Conservation (phyloP, 805 yeast genomes). For the Cyberlindnera saturnus region DNA sequence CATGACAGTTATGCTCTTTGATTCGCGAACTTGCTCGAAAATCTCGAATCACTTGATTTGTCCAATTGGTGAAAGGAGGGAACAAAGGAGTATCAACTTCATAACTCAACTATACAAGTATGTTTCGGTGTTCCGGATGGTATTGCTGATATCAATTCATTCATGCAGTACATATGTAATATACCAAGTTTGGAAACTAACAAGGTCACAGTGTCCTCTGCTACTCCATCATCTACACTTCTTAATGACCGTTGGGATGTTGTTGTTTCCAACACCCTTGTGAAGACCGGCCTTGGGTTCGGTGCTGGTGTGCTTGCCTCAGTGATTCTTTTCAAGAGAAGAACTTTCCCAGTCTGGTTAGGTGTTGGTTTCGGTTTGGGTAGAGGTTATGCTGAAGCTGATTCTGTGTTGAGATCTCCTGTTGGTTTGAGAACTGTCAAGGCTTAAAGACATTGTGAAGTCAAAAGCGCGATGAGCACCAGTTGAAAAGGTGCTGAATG, state of each 20-base stretch:
- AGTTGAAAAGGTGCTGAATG: too few relatives aligned
- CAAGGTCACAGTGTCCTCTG: slow-evolving; percentile 6
- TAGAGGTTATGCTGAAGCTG: slow-evolving; percentile 97
- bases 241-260: slow-evolving; percentile 87
- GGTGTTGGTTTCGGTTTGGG: slow-evolving; percentile 98
- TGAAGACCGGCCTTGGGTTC: slow-evolving; percentile 92
- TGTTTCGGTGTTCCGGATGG: slow-evolving; percentile 16
- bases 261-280: slow-evolving; percentile 87
- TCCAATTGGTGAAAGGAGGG: slow-evolving; percentile 40
- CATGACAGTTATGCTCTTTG: too few relatives aligned
- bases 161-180: slow-evolving; percentile 53
- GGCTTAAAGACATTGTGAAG: slow-evolving; percentile 35
- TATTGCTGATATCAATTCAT: slow-evolving; percentile 54
- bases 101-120: slow-evolving; percentile 73
- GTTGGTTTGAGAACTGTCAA: slow-evolving; percentile 73
- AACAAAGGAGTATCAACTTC: slow-evolving; percentile 76
- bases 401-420: slow-evolving; percentile 84
- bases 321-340: slow-evolving; percentile 82
- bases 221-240: slow-evolving; percentile 48
- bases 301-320: slow-evolving; percentile 95
- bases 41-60: too few relatives aligned
- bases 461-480: too few relatives aligned
- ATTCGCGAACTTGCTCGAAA: too few relatives aligned
- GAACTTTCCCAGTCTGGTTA: slow-evolving; percentile 96
- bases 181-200: slow-evolving; percentile 36